phyloP scores from a whole-genome alignment of 352 stramenopile genomes.

The Phytophthora ramorum region DNA sequence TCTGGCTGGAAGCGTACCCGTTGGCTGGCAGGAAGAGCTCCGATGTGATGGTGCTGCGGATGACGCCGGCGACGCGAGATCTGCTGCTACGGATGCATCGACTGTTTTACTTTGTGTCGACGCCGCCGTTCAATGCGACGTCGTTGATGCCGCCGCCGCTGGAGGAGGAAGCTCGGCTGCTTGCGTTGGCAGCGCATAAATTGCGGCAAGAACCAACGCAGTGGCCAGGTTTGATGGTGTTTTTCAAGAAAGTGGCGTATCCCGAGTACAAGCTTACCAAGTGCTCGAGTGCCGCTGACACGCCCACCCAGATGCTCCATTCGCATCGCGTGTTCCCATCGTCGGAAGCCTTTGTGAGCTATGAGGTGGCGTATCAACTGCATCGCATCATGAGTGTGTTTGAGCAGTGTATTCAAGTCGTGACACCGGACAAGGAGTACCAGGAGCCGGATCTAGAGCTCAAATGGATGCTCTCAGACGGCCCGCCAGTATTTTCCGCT shows the following conservation, averaged over 20 bases:
- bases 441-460: constrained; percentile 53
- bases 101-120: constrained; percentile 76
- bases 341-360: constrained; percentile 67
- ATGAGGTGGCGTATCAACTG: constrained; percentile 66
- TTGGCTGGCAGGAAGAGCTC: constrained; percentile 37
- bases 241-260: constrained; percentile 77
- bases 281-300: constrained; percentile 16
- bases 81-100: constrained; percentile 76
- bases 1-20: constrained; percentile 59
- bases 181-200: constrained; percentile 38
- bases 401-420: constrained; percentile 51
- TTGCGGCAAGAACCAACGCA: constrained; percentile 55
- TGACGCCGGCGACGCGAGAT: constrained; percentile 49
- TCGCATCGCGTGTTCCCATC: constrained; percentile 51
- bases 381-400: constrained; percentile 57
- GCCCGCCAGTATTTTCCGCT: constrained; percentile 43
- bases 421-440: constrained; percentile 38
- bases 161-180: constrained; percentile 25
- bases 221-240: constrained; percentile 78
- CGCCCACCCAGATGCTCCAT: constrained; percentile 17
- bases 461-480: constrained; percentile 55
- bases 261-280: constrained; percentile 51
- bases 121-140: constrained; percentile 37
- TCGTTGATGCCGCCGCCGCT: constrained; percentile 23
- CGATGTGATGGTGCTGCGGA: constrained; percentile 59